Conservation (phyloP, 2,329 filamentous ascomycete species). For the Fusarium oxysporum region DNA sequence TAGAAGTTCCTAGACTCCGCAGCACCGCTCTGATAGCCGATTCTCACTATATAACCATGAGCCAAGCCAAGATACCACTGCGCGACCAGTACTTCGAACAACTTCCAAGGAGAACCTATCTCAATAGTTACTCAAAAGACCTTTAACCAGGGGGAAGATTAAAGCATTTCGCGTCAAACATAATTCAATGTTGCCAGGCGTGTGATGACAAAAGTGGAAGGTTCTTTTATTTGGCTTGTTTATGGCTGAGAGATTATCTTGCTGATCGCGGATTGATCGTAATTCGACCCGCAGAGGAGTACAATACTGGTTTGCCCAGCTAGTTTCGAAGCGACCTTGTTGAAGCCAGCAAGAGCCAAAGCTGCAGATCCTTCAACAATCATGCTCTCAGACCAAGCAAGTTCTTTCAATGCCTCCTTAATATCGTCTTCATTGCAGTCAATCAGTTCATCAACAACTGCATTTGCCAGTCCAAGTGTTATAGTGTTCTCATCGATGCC, state of each 20-base stretch:
- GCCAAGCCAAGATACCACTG: too few species aligned
- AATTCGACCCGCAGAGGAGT: not conserved
- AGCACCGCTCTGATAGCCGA: too few species aligned
- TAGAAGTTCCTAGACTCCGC: too few species aligned
- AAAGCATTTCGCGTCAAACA: not conserved
- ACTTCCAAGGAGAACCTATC: too few species aligned
- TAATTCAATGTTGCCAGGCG: not conserved
- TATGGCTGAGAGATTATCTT: not conserved
- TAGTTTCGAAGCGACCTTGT: not conserved
- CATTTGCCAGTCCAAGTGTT: not conserved
- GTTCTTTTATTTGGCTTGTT: accelerated
- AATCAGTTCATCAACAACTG: not conserved
- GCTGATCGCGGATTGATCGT: not conserved
- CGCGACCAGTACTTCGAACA: too few species aligned
- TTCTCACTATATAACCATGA: too few species aligned
- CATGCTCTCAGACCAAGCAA: not conserved
- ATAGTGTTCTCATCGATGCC: not conserved
- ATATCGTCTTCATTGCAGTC: not conserved
- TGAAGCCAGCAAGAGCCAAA: not conserved
- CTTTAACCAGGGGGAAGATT: not conserved
- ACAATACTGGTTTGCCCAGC: not conserved
- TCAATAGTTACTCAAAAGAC: too few species aligned
- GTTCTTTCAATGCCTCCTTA: not conserved
- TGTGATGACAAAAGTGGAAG: not conserved
- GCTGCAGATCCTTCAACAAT: not conserved